These are phyloP conservation scores for Xylaria sp. DNA, from an alignment of 2,329 filamentous ascomycete genomes.

Conservation along the genomic window DNA sequence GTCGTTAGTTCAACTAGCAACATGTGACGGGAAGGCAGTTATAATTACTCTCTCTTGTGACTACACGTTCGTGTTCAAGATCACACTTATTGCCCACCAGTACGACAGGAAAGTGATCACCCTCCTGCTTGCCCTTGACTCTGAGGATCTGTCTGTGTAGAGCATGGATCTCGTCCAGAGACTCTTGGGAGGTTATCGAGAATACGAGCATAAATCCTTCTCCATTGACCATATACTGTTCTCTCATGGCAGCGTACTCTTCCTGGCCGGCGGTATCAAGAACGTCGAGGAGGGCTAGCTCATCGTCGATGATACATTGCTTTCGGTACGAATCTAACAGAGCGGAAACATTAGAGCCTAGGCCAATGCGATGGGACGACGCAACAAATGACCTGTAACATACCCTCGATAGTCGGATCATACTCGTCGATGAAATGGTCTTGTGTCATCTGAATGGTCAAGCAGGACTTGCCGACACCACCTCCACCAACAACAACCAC, in stretches of 20 bases:
- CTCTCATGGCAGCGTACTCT: conserved; percentile 98
- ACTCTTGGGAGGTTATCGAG: conserved; percentile 96
- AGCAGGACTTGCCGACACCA: conserved; percentile 98
- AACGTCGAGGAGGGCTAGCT: conserved; percentile 96
- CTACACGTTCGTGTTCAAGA: conserved; percentile 91
- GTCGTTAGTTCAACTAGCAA: conserved; percentile 33
- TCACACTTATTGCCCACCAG: conserved; percentile 99
- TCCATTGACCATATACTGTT: conserved; percentile 99
- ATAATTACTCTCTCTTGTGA: conserved; percentile 83
- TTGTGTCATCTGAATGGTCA: conserved; percentile 96
- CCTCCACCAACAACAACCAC: conserved; percentile 97
- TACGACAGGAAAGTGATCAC: conserved; percentile 98
- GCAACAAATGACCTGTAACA: conserved; percentile 46
- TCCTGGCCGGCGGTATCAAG: conserved; percentile 98
- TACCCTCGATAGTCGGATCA: conserved; percentile 98
- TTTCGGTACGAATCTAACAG: conserved; percentile 95
- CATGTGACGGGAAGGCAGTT: conserved; percentile 27
- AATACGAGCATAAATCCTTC: conserved; percentile 98
- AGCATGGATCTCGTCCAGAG: conserved; percentile 97
- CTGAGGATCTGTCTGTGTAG: conserved; percentile 99
- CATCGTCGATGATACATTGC: conserved; percentile 98
- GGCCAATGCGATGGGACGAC: background rate
- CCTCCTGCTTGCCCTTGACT: conserved; percentile 87
- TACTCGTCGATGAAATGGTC: conserved; percentile 99
- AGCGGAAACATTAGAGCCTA: conserved; percentile 44